Evolutionary conservation across 2,329 filamentous ascomycete species (phyloP), one percentile per base, ranked within the genome.

Genomic region (Endocalyx cinctus): DNA sequence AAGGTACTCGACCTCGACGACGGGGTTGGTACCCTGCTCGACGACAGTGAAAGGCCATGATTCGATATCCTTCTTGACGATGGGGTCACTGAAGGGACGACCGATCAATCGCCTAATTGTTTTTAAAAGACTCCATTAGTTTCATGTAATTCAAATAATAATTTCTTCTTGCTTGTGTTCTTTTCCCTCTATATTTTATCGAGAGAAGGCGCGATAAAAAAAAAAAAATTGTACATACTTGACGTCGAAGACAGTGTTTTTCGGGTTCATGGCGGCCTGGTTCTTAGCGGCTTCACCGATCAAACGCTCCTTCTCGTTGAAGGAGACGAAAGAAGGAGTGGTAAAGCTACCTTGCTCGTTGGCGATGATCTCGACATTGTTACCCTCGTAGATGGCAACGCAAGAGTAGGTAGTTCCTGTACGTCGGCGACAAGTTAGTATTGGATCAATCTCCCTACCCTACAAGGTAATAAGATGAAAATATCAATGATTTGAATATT

Each of bases 241-340:
- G 80, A 95, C 86, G 72, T 98, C 92, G 74, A 97, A 98, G 71
- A 98, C 79, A 56, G 92, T 98, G 78, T 97, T 97, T 64, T 70
- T 69, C 46, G 92, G 92, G 86, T 98, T 98, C 87, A 97, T 95
- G 60, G 92, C 90, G 63, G 90, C 92, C 82, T 96, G 89, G 79
- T 98, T 98, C 86, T 97, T 98, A 63, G 92, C 92, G 43, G 92
- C 90, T 79, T 97, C 92, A 77, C 92, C 92, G 62, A 97, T 97
- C 72, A 98, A 75, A 70, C 92, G 89, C 79, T 98, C 92, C 76
- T 95, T 87, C 59, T 90, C 83, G 64, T 88, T 96, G 82, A 98
- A 98, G 57, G 87, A 94, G 64, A 98, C 92, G 77, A 96, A 98
- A 38, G 92, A 97, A 52, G 92, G 92, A 47, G 92, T 97, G 63